Percentiles rank a stretch among this genome's conserved stretches.
These are phyloP conservation scores for Biscogniauxia marginata DNA, from an alignment of 2,329 filamentous ascomycete species.

Conservation along the genomic window DNA sequence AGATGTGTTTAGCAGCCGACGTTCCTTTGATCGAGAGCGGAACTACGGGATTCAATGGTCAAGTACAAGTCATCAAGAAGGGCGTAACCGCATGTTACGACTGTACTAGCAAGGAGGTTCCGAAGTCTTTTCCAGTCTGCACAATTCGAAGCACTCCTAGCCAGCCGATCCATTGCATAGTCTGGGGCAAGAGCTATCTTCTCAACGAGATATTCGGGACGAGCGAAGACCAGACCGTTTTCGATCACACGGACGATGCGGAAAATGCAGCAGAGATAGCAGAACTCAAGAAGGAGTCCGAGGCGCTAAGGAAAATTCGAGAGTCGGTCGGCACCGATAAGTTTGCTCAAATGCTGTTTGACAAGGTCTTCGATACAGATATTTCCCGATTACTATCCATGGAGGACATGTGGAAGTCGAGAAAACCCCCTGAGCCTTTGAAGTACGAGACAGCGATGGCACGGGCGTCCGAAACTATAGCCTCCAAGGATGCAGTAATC, in stretches of 20 bases:
- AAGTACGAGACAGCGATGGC: slow-evolving; percentile 62
- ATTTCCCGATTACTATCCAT: slow-evolving; percentile 79
- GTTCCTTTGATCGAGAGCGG: slow-evolving; percentile 93
- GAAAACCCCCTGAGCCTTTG: slow-evolving; percentile 71
- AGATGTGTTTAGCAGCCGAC: slow-evolving; percentile 91
- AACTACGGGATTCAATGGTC: slow-evolving; percentile 95
- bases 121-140: slow-evolving; percentile 93
- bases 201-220: slow-evolving; percentile 91
- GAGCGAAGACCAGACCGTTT: slow-evolving; percentile 79
- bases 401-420: slow-evolving; percentile 94
- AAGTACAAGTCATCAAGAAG: slow-evolving; percentile 95
- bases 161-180: slow-evolving; percentile 97
- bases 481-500: slow-evolving; percentile 53
- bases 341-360: slow-evolving; percentile 79
- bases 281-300: slow-evolving; percentile 80
- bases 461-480: slow-evolving; percentile 48
- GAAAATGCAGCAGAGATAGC: slow-evolving; percentile 88
- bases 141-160: slow-evolving; percentile 95
- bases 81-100: slow-evolving; percentile 94
- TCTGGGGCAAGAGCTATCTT: slow-evolving; percentile 97
- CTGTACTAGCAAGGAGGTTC: slow-evolving; percentile 83
- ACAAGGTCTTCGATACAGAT: slow-evolving; percentile 89
- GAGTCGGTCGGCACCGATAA: slow-evolving; percentile 74
- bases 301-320: slow-evolving; percentile 79
- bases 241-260: slow-evolving; percentile 76